Base-by-base conservation (phyloP, 2,329 filamentous ascomycete species). In the Pestalotiopsis sp. region DNA sequence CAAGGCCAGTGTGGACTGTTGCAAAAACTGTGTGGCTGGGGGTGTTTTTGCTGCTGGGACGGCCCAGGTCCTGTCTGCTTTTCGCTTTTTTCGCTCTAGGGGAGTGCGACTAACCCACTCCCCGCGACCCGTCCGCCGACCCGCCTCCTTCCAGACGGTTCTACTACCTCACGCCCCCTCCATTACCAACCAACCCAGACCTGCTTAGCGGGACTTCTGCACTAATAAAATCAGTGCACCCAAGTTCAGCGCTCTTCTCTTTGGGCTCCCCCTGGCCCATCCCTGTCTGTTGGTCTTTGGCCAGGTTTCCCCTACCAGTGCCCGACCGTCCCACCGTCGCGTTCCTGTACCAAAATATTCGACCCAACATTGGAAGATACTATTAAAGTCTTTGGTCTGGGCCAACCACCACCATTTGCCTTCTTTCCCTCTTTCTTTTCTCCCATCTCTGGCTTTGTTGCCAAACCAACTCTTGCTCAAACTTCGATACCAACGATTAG, bases 361-460 rank as follows among this genome's bases (percentile, higher is more conserved):
- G 20, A n/a, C 45, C 45, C 49, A 36, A 52, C 31, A 31, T n/a
- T 41, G 36, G n/a, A 68, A 41, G 66, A 64, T 70, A 69, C 71
- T 73, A 73, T 75, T 73, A 74, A 75, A 75, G 65, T 72, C 52
- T 69, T 70, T 72, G 64, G 66, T 73, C 72, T 71, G 74, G 70
- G 74, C 73, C 72, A 73, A 71, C 70, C 73, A 71, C 69, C 61
- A 60, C 39, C 14, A 14, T 67, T 66, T 59, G 69, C 13, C 41
- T 36, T 60, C 64, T 69, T 68, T 69, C 72, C 70, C 23, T 41
- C 27, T 64, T 66, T 68, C 66, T 69, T 69, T 73, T 71, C 70
- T 75, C 73, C 68, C 71, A 74, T 73, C 68, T 75, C 75, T 77
- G 76, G 75, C 76, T 73, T 76, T 68, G 45, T 70, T 68, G 76